phyloP scores from a whole-genome alignment of 371 early-diverging fungal species.

The Rhizopus arrhizus region DNA sequence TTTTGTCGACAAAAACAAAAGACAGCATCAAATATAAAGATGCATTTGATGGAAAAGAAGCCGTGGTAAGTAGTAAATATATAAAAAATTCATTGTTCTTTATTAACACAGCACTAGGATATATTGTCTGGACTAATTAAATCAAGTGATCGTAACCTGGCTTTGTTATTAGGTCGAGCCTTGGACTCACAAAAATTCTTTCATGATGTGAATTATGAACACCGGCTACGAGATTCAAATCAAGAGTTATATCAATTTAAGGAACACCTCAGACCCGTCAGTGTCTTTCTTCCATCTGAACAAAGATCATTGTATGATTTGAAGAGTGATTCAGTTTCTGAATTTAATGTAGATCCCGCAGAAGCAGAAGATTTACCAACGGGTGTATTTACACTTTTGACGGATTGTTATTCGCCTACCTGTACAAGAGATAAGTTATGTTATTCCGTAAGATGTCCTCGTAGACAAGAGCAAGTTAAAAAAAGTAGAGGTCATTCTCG shows the following conservation, averaged over 20 bases:
- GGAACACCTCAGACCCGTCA: constrained; percentile 28
- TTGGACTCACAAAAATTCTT: constrained; percentile 87
- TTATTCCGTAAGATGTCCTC: constrained; percentile 84
- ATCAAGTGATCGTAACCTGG: constrained; percentile 84
- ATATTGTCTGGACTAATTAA: constrained; percentile 71
- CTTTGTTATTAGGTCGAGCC: constrained; percentile 82
- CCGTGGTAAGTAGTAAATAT: constrained; percentile 63
- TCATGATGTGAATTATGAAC: constrained; percentile 86
- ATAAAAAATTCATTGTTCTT: background rate
- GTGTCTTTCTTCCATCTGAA: constrained; percentile 5
- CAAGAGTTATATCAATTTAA: constrained; percentile 81
- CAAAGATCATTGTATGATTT: background rate
- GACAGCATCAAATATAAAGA: constrained; percentile 81
- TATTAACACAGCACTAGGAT: constrained; percentile 54
- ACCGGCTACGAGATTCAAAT: constrained; percentile 77
- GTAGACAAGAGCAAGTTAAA: constrained; percentile 35
- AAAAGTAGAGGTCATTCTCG: constrained; percentile 17
- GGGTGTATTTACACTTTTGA: constrained; percentile 85
- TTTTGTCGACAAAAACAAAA: constrained; percentile 61
- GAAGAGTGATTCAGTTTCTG: constrained; percentile 1
- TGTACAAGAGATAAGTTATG: constrained; percentile 81
- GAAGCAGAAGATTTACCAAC: constrained; percentile 56
- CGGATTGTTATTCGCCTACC: constrained; percentile 79
- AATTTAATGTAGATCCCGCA: constrained; percentile 15
- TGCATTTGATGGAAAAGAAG: constrained; percentile 82